Evolutionary conservation across 345 rosid genomes (phyloP).

Genomic region (Reutealis trisperma): DNA sequence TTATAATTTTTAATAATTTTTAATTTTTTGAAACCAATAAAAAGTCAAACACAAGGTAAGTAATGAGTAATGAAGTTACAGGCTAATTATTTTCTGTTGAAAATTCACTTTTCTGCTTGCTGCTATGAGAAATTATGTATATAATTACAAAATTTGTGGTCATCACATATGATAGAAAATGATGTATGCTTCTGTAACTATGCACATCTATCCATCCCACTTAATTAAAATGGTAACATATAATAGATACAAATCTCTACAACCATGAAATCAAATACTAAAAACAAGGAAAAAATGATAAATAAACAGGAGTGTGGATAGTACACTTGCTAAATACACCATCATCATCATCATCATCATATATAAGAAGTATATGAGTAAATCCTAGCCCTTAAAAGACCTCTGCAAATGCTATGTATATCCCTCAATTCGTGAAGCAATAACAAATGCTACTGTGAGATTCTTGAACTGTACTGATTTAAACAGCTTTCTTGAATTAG

Average conservation of each 20-base stretch:
- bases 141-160: constrained; percentile 17
- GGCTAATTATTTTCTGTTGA: too few relatives aligned
- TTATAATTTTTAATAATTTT: too few relatives aligned
- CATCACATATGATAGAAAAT: background rate
- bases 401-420: constrained; percentile 11
- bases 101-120: background rate
- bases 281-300: background rate
- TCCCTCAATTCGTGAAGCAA: constrained; percentile 2
- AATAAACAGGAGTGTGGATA: background rate
- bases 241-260: constrained; percentile 12
- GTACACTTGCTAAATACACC: constrained; percentile 15
- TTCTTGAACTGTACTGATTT: background rate
- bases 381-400: constrained; percentile 11
- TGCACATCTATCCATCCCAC: constrained; percentile 13
- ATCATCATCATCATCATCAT: constrained; percentile 1
- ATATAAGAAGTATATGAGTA: background rate
- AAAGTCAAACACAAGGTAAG: too few relatives aligned
- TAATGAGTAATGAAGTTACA: too few relatives aligned
- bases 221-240: background rate
- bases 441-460: background rate
- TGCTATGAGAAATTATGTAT: background rate
- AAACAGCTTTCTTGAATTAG: background rate
- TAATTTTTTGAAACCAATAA: too few relatives aligned
- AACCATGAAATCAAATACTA: constrained; percentile 1
- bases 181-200: constrained; percentile 18